A percentile compares a stretch with the other conserved stretches of the same genome.
These are phyloP conservation scores for Bipolaris gigantea DNA, from an alignment of 2,329 filamentous ascomycete species.

Conservation along the genomic window DNA sequence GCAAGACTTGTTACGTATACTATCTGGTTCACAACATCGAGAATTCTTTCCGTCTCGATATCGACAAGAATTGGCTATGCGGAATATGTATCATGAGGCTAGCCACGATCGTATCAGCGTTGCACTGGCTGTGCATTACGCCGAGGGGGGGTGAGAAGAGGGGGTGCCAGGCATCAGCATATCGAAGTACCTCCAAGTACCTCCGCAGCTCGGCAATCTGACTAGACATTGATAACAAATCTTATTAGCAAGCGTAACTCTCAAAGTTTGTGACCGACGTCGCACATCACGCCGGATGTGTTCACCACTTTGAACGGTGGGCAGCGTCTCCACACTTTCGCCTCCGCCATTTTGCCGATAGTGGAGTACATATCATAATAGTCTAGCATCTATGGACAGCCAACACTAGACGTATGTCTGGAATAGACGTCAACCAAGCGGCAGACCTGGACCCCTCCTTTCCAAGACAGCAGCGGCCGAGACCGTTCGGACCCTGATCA, in stretches of 20 bases:
- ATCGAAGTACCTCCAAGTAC: conserved; percentile 24
- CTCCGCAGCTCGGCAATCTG: neutral
- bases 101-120: conserved; percentile 4
- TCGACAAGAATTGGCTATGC: conserved; percentile 26
- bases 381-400: conserved; percentile 6
- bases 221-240: conserved; percentile 6
- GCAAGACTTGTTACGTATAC: neutral
- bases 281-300: conserved; percentile 11
- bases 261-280: conserved; percentile 7
- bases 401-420: neutral
- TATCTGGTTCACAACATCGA: neutral
- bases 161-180: conserved; percentile 14
- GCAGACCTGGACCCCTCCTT: conserved; percentile 18
- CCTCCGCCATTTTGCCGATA: conserved; percentile 12
- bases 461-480: conserved; percentile 11
- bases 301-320: conserved; percentile 6
- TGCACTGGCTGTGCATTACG: conserved; percentile 10
- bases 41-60: conserved; percentile 5
- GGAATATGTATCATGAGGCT: conserved; percentile 4
- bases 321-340: conserved; percentile 8
- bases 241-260: conserved; percentile 13
- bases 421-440: conserved; percentile 5
- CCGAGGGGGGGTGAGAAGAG: conserved; percentile 15
- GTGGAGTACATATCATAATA: conserved; percentile 14
- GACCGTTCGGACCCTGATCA: conserved; percentile 22